Conservation (phyloP, 1,284 basidiomycete species). For the Mycosarcoma maydis region DNA sequence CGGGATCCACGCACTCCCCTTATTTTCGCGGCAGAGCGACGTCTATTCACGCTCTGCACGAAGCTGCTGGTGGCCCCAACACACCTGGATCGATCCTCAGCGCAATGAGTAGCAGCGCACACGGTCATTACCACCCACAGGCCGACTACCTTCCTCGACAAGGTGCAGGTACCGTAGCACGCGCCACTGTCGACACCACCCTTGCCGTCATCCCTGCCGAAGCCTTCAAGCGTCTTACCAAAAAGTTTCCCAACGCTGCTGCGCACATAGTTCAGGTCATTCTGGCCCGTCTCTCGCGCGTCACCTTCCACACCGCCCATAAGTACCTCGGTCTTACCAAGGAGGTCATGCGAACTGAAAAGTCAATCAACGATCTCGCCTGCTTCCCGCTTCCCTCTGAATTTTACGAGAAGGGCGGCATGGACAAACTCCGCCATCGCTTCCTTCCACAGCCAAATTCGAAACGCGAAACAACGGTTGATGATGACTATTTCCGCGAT, state of each 20-base stretch:
- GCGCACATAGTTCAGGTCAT: slow-evolving; percentile 98
- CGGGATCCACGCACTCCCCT: slow-evolving; percentile 22
- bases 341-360: slow-evolving; percentile 94
- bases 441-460: slow-evolving; percentile 69
- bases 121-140: slow-evolving; percentile 18
- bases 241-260: slow-evolving; percentile 94
- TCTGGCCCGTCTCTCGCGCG: slow-evolving; percentile 91
- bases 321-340: slow-evolving; percentile 93
- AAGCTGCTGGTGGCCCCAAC: slow-evolving; percentile 25
- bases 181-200: slow-evolving; percentile 92
- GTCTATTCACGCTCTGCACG: slow-evolving; percentile 28
- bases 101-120: slow-evolving; percentile 40
- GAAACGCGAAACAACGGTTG: slow-evolving; percentile 34
- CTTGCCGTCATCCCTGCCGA: slow-evolving; percentile 98
- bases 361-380: slow-evolving; percentile 94
- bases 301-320: slow-evolving; percentile 94
- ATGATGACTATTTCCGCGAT: slow-evolving; percentile 52
- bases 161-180: slow-evolving; percentile 73
- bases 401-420: slow-evolving; percentile 93
- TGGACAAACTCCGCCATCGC: slow-evolving; percentile 85
- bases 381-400: slow-evolving; percentile 89
- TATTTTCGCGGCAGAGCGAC: slow-evolving; percentile 28
- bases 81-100: slow-evolving; percentile 58
- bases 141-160: slow-evolving; percentile 24
- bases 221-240: slow-evolving; percentile 87